Evolutionary conservation across 345 rosid species (phyloP), one percentile per base, ranked within the genome.

Genomic region (Euphorbia lathyris): DNA sequence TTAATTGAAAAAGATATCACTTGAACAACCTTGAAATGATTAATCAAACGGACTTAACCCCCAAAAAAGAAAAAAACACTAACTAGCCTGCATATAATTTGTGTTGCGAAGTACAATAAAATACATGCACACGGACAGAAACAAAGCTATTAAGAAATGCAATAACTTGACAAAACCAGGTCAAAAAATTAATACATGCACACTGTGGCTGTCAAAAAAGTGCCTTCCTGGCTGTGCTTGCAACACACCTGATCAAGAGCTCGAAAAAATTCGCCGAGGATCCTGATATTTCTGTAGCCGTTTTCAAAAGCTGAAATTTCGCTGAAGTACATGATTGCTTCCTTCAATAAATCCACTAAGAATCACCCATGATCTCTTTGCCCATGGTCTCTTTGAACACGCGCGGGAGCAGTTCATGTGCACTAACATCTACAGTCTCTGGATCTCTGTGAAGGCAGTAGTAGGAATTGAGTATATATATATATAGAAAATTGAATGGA

Each of bases 371-470:
- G 74, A 80, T 83, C 78, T 87, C 81, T 75, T 87, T 68, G 45
- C 73, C 62, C 58, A 76, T 63, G 74, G 80, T 83, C 78, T 87
- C 81, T 75, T 87, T 92, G 87, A 88, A 94, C 19, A 94, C 67
- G 40, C 96, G 93, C 0, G 99, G 99, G 72, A 95, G 78, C 66
- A 95, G 76, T 85, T 92, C 97, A 78, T 95, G 97, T 30, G 87
- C 83, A 36, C 82, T 63, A 20, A 90, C 81, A 72, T 92, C 99
- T 71, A 92, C 70, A 63, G 38, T 74, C 75, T 92, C 97, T 9
- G 97, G 99, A 57, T 85, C 96, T 92, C 98, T 93, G 90, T 47
- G 76, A 77, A 62, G 57, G 14, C 2, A 51, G 34, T 13, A 25
- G 14, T n/a, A 30, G 38, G 26, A 52, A 26, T 25, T 25, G 20